Conservation (phyloP, 2,329 filamentous ascomycete genomes). For the Trichoderma koningii region DNA sequence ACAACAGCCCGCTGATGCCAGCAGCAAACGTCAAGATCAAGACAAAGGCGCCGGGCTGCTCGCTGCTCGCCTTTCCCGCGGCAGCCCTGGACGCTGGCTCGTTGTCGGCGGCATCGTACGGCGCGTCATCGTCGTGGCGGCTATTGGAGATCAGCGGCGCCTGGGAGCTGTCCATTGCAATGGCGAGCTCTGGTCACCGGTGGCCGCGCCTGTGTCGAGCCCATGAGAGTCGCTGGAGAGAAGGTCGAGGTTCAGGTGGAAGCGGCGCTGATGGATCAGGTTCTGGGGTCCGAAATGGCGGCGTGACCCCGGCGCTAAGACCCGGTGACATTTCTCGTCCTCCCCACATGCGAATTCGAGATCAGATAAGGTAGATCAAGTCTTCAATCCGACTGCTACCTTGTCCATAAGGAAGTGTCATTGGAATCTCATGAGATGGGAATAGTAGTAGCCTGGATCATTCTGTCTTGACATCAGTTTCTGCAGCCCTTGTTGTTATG, state of each 20-base stretch:
- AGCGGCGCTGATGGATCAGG: background rate
- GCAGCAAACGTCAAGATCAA: constrained; percentile 65
- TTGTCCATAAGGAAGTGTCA: too few relatives aligned
- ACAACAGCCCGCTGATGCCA: constrained; percentile 67
- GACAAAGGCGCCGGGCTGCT: constrained; percentile 54
- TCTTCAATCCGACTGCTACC: too few relatives aligned
- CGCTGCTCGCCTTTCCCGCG: constrained; percentile 36
- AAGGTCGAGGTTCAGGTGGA: background rate
- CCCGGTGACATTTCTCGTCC: constrained; percentile 22
- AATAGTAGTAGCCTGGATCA: too few relatives aligned
- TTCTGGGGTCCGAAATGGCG: constrained; percentile 18
- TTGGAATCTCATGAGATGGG: background rate
- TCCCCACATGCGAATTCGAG: background rate
- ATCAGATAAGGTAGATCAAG: constrained; percentile 11
- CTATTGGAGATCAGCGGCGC: constrained; percentile 44
- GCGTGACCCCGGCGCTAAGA: constrained; percentile 20
- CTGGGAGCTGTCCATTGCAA: constrained; percentile 42
- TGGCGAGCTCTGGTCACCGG: constrained; percentile 1
- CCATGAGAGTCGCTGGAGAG: background rate
- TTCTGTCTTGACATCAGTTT: background rate
- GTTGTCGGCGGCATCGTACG: constrained; percentile 37
- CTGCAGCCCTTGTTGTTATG: background rate
- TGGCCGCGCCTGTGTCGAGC: background rate
- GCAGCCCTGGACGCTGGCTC: constrained; percentile 31
- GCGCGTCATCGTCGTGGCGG: constrained; percentile 37